Percentiles rank a stretch among this genome's conserved stretches.
Evolutionary conservation across 768 basidiomycete genomes (phyloP).

Genomic region (Lactarius indigo): DNA sequence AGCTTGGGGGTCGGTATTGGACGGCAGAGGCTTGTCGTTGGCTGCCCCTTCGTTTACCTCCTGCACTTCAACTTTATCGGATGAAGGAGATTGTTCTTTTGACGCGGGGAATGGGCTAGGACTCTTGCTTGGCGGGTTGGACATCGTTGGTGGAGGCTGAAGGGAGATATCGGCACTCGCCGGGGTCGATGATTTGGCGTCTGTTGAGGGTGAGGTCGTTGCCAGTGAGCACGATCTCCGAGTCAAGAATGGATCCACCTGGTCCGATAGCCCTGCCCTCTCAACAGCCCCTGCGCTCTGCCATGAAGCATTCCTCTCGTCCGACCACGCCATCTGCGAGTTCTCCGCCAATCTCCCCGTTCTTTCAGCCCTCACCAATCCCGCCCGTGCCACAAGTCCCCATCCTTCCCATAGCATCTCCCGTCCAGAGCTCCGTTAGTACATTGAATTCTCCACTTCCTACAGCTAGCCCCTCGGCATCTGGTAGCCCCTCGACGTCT

Average conservation of each 20-base stretch:
- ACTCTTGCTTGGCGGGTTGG: conserved; percentile 9
- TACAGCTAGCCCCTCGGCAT: conserved; percentile 5
- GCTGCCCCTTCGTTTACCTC: not conserved
- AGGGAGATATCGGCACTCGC: conserved; percentile 7
- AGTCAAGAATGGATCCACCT: conserved; percentile 24
- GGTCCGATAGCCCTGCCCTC: conserved; percentile 27
- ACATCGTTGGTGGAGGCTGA: conserved; percentile 11
- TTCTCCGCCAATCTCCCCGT: conserved; percentile 23
- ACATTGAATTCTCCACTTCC: conserved; percentile 2
- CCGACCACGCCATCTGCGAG: conserved; percentile 28
- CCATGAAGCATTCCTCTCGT: conserved; percentile 45
- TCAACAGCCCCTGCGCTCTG: conserved; percentile 45
- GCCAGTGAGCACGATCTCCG: conserved; percentile 25
- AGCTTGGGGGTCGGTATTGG: not conserved
- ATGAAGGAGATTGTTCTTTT: conserved; percentile 5
- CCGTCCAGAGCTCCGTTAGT: conserved; percentile 6
- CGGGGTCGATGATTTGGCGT: not conserved
- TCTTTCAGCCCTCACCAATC: conserved; percentile 15
- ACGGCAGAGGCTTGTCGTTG: not conserved
- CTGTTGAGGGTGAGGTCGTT: not conserved
- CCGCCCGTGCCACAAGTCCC: conserved; percentile 1
- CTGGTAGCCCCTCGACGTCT: not conserved
- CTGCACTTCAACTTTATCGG: not conserved
- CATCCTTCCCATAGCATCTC: not conserved
- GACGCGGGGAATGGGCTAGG: conserved; percentile 7